Conservation (phyloP, 148 eudicot genomes). For the Spergularia bocconei region DNA sequence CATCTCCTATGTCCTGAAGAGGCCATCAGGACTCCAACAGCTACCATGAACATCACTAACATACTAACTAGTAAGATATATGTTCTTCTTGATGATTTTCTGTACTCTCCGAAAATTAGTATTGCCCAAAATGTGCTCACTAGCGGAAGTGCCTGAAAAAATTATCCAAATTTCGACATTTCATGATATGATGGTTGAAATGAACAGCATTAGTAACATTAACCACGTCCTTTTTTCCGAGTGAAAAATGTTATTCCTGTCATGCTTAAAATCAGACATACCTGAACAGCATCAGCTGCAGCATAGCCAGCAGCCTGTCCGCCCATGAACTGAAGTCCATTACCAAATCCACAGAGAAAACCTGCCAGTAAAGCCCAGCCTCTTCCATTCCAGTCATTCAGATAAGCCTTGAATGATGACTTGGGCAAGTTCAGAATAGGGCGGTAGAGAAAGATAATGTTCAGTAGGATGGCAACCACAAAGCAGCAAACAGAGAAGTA, state of each 20-base stretch:
- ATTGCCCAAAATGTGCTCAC: slow-evolving; percentile 76
- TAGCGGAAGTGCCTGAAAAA: slow-evolving; percentile 58
- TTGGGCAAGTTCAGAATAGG: slow-evolving; percentile 60
- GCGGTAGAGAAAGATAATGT: slow-evolving; percentile 51
- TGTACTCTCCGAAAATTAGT: slow-evolving; percentile 64
- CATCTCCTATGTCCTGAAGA: slow-evolving; percentile 54
- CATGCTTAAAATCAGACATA: background rate
- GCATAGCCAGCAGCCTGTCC: slow-evolving; percentile 94
- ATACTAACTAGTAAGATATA: slow-evolving; percentile 45
- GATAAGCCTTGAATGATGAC: slow-evolving; percentile 58
- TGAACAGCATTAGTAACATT: background rate
- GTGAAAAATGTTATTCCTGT: too few species aligned
- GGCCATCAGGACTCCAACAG: slow-evolving; percentile 65
- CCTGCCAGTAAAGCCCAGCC: slow-evolving; percentile 72
- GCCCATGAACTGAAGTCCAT: slow-evolving; percentile 85
- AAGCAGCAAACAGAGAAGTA: slow-evolving; percentile 69
- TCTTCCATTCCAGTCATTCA: slow-evolving; percentile 66
- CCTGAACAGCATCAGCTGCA: slow-evolving; percentile 89
- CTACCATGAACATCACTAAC: slow-evolving; percentile 55
- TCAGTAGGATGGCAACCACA: slow-evolving; percentile 49
- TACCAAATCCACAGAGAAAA: slow-evolving; percentile 65
- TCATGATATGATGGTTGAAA: background rate
- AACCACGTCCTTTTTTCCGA: background rate
- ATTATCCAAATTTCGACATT: background rate
- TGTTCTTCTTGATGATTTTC: slow-evolving; percentile 54